Base-by-base conservation (phyloP, 2,329 filamentous ascomycete genomes). In the Cordyceps fumosorosea region DNA sequence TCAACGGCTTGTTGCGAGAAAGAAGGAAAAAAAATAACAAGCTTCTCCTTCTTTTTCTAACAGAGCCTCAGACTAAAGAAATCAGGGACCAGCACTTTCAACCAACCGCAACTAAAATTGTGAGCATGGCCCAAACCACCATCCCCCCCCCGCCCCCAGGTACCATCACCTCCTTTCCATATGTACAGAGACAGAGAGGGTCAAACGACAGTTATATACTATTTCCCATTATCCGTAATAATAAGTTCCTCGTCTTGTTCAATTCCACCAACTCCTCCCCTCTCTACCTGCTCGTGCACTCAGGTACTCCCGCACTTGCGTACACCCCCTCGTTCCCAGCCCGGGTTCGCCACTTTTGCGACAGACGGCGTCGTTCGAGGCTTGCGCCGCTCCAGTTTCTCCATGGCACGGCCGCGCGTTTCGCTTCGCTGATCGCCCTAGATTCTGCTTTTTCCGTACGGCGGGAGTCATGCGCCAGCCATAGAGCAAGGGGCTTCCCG, bases 351-450 rank as follows among this genome's bases (percentile, higher is more conserved):
- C 57, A 60, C 57, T 60, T 29, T 51, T 59, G 22, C 34, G 22
- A 52, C 48, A 52, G 24, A 52, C 45, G 47, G 56, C 56, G 56
- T 51, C 32, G 34, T 37, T 48, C 29, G 56, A 59, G 56, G 56
- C 45, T 59, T 52, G 45, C 45, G 47, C 32, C 55, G 56, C 56
- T 58, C 56, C 56, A 58, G 45, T 57, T 11, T 50, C 45, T 58
- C 32, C 45, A 58, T 50, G 56, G 32, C 32, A 58, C 45, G 56
- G 56, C 56, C 56, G 56, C 56, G 56, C 56, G 56, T 58, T 58
- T 42, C 45, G 32, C 56, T 58, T 5, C 11, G 20, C 34, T 51
- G 56, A 58, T 58, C 56, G 32, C 32, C 45, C 34, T 32, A 51
- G 56, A 7, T 56, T n/a, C 32, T 50, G 47, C 56, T 51, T 22